Evolutionary conservation across 257 asterid genomes (phyloP).

Genomic region (Perilla frutescens): DNA sequence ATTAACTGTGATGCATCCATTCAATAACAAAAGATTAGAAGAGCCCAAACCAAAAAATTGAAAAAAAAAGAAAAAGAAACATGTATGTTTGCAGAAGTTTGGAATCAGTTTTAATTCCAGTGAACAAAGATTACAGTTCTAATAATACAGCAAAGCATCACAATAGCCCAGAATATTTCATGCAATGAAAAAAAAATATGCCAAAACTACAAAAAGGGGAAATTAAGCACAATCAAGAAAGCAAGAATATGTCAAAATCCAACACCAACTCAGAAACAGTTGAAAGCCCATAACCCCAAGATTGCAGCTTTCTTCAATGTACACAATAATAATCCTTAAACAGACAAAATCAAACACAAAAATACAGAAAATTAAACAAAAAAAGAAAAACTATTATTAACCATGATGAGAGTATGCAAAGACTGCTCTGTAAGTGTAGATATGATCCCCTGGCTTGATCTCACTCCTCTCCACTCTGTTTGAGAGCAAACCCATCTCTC

Average conservation of each 20-base stretch:
- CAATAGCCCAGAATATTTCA: background rate
- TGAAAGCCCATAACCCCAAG: slow-evolving; percentile 2
- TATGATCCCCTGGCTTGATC: slow-evolving; percentile 82
- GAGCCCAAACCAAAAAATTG: too few species aligned
- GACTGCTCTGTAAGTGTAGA: slow-evolving; percentile 87
- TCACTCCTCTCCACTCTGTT: slow-evolving; percentile 74
- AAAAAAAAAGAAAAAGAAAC: too few species aligned
- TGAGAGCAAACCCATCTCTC: slow-evolving; percentile 74
- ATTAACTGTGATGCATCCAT: too few species aligned
- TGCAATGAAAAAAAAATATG: background rate
- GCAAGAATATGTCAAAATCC: slow-evolving; percentile 3
- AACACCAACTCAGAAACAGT: background rate
- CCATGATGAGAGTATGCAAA: slow-evolving; percentile 93
- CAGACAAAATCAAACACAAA: background rate
- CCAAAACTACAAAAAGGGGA: background rate
- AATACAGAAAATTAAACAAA: background rate
- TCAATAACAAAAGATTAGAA: too few species aligned
- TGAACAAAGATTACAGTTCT: too few species aligned
- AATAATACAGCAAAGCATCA: too few species aligned
- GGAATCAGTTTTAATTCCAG: too few species aligned
- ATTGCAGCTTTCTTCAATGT: slow-evolving; percentile 23
- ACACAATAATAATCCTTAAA: background rate
- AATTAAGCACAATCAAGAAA: slow-evolving; percentile 12
- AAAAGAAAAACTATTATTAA: slow-evolving; percentile 22
- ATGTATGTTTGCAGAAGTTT: too few species aligned